Conservation (phyloP, 2,329 filamentous ascomycete genomes). For the Pseudocercospora macadamiae region DNA sequence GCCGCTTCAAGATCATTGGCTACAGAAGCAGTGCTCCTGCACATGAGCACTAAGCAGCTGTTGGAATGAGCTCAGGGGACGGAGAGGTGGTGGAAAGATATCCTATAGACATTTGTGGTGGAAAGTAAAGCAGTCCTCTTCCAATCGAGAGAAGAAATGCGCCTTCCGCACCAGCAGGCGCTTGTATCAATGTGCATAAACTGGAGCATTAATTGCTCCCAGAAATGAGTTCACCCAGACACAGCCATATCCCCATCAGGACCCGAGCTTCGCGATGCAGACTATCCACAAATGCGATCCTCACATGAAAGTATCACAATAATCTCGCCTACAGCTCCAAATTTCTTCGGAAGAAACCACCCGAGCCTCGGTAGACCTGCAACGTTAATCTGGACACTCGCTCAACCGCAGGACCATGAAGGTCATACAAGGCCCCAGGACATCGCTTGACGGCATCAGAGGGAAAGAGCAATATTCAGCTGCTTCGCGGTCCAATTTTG, state of each 20-base stretch:
- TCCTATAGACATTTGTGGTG: conserved; percentile 18
- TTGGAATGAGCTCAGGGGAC: not conserved
- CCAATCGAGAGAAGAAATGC: conserved; percentile 2
- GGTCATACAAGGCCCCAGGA: not conserved
- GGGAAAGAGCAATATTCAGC: too few relatives aligned
- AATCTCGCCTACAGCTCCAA: not conserved
- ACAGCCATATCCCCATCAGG: not conserved
- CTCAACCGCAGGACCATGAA: not conserved
- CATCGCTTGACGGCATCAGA: not conserved
- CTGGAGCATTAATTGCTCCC: conserved; percentile 11
- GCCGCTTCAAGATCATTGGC: conserved; percentile 90
- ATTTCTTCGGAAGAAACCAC: not conserved
- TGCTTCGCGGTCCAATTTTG: too few relatives aligned
- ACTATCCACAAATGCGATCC: not conserved
- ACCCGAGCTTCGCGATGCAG: not conserved
- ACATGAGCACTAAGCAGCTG: conserved; percentile 20
- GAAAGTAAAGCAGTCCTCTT: conserved; percentile 9
- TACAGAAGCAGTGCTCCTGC: conserved; percentile 57
- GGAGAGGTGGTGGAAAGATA: conserved; percentile 8
- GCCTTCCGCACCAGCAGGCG: conserved; percentile 20
- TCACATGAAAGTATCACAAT: too few relatives aligned
- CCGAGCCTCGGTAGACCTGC: not conserved
- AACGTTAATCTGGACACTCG: not conserved
- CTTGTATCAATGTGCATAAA: conserved; percentile 36
- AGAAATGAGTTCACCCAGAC: not conserved